Evolutionary conservation across 169 alveolate species (phyloP).

Genomic region (Plasmodium inui): DNA sequence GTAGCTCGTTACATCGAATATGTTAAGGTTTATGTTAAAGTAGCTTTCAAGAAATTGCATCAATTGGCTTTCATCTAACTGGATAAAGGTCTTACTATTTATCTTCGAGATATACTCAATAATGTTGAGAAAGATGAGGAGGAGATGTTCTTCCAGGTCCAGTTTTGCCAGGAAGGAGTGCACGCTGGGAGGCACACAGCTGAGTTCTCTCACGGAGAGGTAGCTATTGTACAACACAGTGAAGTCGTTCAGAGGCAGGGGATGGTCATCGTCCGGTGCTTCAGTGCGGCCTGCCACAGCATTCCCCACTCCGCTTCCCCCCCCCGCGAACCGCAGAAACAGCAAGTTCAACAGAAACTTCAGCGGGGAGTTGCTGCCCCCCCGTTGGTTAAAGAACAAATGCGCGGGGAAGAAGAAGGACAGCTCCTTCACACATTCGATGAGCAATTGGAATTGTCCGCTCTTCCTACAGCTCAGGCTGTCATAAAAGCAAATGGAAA

Average conservation of each 20-base stretch:
- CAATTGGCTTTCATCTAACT: conserved; percentile 33
- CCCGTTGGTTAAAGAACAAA: conserved; percentile 14
- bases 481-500: conserved; percentile 20
- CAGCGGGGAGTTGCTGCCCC: conserved; percentile 12
- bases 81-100: conserved; percentile 49
- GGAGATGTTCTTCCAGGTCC: conserved; percentile 5
- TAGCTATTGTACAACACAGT: background rate
- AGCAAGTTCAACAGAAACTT: conserved; percentile 35
- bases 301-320: background rate
- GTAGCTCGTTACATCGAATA: conserved; percentile 25
- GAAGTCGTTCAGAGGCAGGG: background rate
- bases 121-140: conserved; percentile 36
- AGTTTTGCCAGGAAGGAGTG: background rate
- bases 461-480: conserved; percentile 4
- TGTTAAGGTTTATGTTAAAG: conserved; percentile 42
- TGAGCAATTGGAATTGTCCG: conserved; percentile 19
- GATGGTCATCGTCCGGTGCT: background rate
- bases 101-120: conserved; percentile 33
- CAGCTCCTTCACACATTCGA: conserved; percentile 53
- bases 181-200: background rate
- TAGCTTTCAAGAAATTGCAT: conserved; percentile 35
- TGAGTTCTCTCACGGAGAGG: background rate
- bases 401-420: conserved; percentile 56
- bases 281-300: background rate
- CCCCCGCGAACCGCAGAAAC: background rate